Conservation (phyloP, 768 basidiomycete genomes). For the Ramaria rubella region DNA sequence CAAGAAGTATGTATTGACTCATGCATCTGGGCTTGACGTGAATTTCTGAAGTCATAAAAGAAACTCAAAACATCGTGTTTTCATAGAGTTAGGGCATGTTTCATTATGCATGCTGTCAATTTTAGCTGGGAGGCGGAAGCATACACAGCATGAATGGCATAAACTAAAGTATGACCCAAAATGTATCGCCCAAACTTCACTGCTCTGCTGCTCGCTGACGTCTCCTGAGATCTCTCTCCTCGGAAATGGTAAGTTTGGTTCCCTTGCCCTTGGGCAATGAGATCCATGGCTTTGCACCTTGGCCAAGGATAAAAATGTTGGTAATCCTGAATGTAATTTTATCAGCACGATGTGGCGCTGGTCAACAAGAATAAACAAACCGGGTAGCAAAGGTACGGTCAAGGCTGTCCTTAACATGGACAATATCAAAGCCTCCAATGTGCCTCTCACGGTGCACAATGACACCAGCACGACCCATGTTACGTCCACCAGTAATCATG, state of each 20-base stretch:
- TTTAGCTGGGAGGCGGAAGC: not conserved
- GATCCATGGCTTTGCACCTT: conserved; percentile 93
- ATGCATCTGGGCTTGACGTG: too few relatives aligned
- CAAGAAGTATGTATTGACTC: too few relatives aligned
- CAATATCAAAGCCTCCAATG: conserved; percentile 96
- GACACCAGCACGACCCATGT: conserved; percentile 97
- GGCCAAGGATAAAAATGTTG: conserved; percentile 98
- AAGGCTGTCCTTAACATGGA: conserved; percentile 92
- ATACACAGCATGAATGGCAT: conserved; percentile 4
- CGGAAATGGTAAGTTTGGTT: conserved; percentile 93
- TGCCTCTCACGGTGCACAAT: conserved; percentile 97
- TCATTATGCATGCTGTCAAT: conserved; percentile 3
- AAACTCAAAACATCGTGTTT: not conserved
- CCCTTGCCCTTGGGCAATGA: conserved; percentile 97
- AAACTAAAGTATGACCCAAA: not conserved
- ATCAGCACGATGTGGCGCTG: not conserved
- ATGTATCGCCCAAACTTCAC: not conserved
- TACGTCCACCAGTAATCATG: conserved; percentile 97
- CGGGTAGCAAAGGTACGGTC: conserved; percentile 97
- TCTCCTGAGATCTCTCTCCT: conserved; percentile 92
- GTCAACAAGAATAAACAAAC: conserved; percentile 38
- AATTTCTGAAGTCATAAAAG: too few relatives aligned
- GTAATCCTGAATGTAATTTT: conserved; percentile 52
- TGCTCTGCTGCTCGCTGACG: conserved; percentile 52
- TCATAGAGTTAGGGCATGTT: not conserved